A percentile compares a stretch with the other conserved stretches of the same genome.
phyloP scores from a whole-genome alignment of 163 green algal species.

The Trebouxiophyceae sp. region DNA sequence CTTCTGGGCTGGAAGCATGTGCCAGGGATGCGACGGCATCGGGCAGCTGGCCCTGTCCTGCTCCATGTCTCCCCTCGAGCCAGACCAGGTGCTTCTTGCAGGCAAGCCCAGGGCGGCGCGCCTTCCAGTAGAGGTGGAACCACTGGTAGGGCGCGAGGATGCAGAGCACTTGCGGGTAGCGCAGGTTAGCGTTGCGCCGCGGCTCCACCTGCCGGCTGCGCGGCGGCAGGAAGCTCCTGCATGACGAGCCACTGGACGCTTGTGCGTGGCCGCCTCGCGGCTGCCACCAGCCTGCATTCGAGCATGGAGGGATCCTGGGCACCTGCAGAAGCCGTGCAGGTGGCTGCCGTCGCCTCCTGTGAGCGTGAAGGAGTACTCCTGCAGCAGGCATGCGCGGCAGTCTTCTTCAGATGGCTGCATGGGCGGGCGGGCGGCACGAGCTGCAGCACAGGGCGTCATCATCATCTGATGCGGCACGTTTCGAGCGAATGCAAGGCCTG shows the following conservation, averaged over 20 bases:
- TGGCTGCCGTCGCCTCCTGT: constrained; percentile 43
- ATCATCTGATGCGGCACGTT: too few relatives aligned
- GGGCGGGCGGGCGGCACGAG: too few relatives aligned
- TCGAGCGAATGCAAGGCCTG: too few relatives aligned
- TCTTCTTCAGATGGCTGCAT: too few relatives aligned
- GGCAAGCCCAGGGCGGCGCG: not conserved
- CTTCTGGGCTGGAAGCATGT: too few relatives aligned
- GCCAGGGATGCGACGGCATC: too few relatives aligned
- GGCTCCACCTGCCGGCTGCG: not conserved
- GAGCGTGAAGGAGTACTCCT: constrained; percentile 57
- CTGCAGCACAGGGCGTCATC: too few relatives aligned
- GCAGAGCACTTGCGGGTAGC: constrained; percentile 61
- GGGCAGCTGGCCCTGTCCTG: too few relatives aligned
- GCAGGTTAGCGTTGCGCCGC: constrained; percentile 18
- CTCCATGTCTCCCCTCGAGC: too few relatives aligned
- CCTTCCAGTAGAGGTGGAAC: constrained; percentile 60
- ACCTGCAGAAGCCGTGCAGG: constrained; percentile 59
- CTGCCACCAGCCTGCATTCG: not conserved
- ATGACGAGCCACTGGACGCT: too few relatives aligned
- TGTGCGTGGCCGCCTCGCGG: too few relatives aligned
- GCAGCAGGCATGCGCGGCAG: too few relatives aligned
- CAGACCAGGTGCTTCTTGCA: not conserved
- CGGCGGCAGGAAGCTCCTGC: constrained; percentile 39
- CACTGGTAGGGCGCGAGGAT: constrained; percentile 53
- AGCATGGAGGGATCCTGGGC: constrained; percentile 6